phyloP scores from a whole-genome alignment of 768 basidiomycete species.

The Pisolithus sp. region DNA sequence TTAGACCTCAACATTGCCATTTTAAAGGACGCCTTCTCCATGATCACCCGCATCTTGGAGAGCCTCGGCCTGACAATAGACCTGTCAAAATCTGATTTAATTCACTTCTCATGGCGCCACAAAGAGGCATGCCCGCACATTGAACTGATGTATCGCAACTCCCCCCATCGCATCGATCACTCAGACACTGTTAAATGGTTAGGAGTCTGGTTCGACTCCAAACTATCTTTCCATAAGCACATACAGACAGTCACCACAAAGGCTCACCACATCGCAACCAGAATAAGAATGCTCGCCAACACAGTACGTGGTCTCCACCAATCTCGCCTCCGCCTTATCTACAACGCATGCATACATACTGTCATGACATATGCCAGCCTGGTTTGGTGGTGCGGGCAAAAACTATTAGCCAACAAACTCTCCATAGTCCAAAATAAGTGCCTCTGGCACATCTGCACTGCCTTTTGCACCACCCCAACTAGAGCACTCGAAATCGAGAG shows the following conservation, averaged over 20 bases:
- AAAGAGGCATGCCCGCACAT: neutral
- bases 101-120: constrained; percentile 5
- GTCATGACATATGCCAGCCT: too few species aligned
- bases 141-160: neutral
- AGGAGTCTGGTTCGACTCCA: constrained; percentile 28
- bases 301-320: too few species aligned
- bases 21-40: neutral
- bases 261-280: constrained; percentile 11
- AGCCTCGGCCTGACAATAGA: neutral
- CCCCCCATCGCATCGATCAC: neutral
- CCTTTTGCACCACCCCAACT: too few species aligned
- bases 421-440: too few species aligned
- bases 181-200: constrained; percentile 24
- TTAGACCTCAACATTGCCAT: neutral
- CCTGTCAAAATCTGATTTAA: too few species aligned
- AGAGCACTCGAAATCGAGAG: too few species aligned
- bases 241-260: constrained; percentile 16
- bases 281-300: constrained; percentile 19
- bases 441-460: too few species aligned
- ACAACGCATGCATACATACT: too few species aligned
- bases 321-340: too few species aligned
- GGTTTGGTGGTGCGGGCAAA: too few species aligned
- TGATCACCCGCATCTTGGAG: neutral
- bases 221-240: constrained; percentile 29
- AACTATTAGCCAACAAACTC: too few species aligned